Evolutionary conservation across 768 basidiomycete genomes (phyloP).

Genomic region (Punctularia strigosozonata): DNA sequence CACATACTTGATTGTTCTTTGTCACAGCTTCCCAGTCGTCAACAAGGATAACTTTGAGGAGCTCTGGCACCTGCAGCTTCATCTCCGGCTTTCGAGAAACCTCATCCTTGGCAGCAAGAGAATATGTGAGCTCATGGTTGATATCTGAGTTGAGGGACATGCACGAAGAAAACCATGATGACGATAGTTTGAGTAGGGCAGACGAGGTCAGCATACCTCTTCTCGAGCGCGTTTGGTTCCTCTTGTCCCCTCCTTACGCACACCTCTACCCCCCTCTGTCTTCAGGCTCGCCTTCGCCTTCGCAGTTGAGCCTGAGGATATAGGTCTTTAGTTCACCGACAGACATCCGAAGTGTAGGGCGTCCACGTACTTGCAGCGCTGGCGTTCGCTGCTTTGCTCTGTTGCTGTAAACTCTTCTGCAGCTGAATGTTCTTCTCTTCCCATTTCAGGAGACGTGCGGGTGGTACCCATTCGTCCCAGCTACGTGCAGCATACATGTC

Average conservation of each 20-base stretch:
- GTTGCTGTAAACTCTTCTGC: constrained; percentile 55
- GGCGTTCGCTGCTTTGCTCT: constrained; percentile 27
- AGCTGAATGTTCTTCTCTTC: constrained; percentile 69
- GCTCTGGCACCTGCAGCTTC: constrained; percentile 81
- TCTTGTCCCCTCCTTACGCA: constrained; percentile 40
- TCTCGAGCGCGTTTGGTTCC: constrained; percentile 67
- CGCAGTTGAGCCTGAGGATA: constrained; percentile 2
- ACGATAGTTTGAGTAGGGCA: no score
- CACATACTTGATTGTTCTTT: constrained; percentile 75
- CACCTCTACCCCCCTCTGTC: constrained; percentile 14
- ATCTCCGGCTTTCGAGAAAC: constrained; percentile 73
- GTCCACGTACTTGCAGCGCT: constrained; percentile 22
- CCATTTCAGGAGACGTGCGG: constrained; percentile 67
- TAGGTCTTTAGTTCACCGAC: constrained; percentile 7
- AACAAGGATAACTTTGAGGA: constrained; percentile 80
- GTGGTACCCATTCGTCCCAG: constrained; percentile 97
- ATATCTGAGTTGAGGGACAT: no score
- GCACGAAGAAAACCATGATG: no score
- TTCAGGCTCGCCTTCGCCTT: constrained; percentile 8
- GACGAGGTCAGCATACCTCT: constrained; percentile 34
- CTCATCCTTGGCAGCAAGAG: constrained; percentile 56
- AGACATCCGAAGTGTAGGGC: constrained; percentile 16
- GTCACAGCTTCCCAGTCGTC: constrained; percentile 98
- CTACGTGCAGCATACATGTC: constrained; percentile 37
- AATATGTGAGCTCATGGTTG: no score